These are phyloP conservation scores for Draba incana DNA, from an alignment of 345 rosid species.

Conservation along the genomic window DNA sequence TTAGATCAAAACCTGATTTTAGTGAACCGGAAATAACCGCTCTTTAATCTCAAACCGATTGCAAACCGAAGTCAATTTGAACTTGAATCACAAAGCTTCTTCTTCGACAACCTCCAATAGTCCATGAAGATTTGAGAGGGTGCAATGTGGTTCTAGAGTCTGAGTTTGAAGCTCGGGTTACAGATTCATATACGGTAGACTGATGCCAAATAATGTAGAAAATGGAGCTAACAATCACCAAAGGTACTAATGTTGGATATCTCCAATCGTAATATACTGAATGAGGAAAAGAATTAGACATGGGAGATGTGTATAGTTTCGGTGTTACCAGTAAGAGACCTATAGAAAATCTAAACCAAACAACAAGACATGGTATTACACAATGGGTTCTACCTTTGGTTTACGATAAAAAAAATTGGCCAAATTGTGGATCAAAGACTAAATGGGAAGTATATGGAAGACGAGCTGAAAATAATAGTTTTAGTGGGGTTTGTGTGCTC, in stretches of 20 bases:
- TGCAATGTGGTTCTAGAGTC: slow-evolving; percentile 72
- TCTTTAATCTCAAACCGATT: too few species aligned
- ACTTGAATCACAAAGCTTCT: not conserved
- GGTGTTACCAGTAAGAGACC: slow-evolving; percentile 83
- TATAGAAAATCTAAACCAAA: slow-evolving; percentile 66
- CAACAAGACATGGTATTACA: slow-evolving; percentile 65
- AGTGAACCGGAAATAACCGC: too few species aligned
- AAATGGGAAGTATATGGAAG: slow-evolving; percentile 64
- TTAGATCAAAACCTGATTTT: too few species aligned
- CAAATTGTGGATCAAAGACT: slow-evolving; percentile 78
- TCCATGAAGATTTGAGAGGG: slow-evolving; percentile 65
- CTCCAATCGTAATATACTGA: slow-evolving; percentile 81
- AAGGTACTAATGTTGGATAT: slow-evolving; percentile 74
- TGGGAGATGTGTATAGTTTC: slow-evolving; percentile 87
- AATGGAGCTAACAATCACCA: slow-evolving; percentile 77
- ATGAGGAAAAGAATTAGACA: slow-evolving; percentile 82
- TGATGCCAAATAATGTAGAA: slow-evolving; percentile 76
- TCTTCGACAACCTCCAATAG: slow-evolving; percentile 40
- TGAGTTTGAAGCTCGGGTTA: slow-evolving; percentile 78
- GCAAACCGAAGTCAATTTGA: not conserved
- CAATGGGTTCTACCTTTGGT: slow-evolving; percentile 50
- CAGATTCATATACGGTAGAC: slow-evolving; percentile 82
- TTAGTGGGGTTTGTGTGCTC: slow-evolving; percentile 72
- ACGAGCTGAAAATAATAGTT: slow-evolving; percentile 58
- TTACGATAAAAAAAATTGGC: slow-evolving; percentile 50